A percentile compares a stretch with the other conserved stretches of the same genome.
phyloP scores from a whole-genome alignment of 2,329 filamentous ascomycete species.

The Blumeria hordei region DNA sequence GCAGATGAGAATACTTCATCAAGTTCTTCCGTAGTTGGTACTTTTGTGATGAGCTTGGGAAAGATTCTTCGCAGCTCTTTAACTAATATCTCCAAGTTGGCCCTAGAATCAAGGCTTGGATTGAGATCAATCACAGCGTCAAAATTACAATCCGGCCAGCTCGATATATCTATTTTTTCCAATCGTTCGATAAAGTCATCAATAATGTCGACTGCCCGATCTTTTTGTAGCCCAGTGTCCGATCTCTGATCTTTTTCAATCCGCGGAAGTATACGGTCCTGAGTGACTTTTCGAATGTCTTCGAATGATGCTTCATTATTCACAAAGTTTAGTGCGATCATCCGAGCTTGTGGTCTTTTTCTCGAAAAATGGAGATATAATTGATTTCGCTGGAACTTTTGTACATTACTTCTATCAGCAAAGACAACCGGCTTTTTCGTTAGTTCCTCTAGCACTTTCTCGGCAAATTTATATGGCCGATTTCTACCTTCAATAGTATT shows the following conservation, averaged over 20 bases:
- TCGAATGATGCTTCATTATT: slow-evolving; percentile 46
- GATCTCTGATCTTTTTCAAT: slow-evolving; percentile 98
- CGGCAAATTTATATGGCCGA: slow-evolving; percentile 56
- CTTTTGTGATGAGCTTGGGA: slow-evolving; percentile 45
- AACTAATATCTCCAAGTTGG: slow-evolving; percentile 65
- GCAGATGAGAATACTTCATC: slow-evolving; percentile 58
- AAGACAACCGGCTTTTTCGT: slow-evolving; percentile 47
- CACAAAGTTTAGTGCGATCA: slow-evolving; percentile 73
- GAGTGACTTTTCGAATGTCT: slow-evolving; percentile 49
- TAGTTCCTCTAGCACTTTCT: slow-evolving; percentile 41
- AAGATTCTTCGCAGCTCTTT: slow-evolving; percentile 48
- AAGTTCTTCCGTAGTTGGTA: slow-evolving; percentile 50
- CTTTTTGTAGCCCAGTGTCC: slow-evolving; percentile 48
- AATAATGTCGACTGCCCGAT: slow-evolving; percentile 77
- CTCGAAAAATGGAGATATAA: slow-evolving; percentile 55
- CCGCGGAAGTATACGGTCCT: slow-evolving; percentile 53
- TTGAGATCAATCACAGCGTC: slow-evolving; percentile 71
- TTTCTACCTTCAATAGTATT: slow-evolving; percentile 72
- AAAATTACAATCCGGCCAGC: slow-evolving; percentile 56
- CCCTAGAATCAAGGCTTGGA: slow-evolving; percentile 48
- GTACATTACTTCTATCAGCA: slow-evolving; percentile 86
- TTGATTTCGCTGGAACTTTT: slow-evolving; percentile 68
- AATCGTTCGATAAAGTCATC: slow-evolving; percentile 77
- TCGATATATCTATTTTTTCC: slow-evolving; percentile 44
- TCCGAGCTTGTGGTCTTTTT: slow-evolving; percentile 34